These are phyloP conservation scores for Veloporphyrellus conicus DNA, from an alignment of 1,284 basidiomycete species.

Conservation along the genomic window DNA sequence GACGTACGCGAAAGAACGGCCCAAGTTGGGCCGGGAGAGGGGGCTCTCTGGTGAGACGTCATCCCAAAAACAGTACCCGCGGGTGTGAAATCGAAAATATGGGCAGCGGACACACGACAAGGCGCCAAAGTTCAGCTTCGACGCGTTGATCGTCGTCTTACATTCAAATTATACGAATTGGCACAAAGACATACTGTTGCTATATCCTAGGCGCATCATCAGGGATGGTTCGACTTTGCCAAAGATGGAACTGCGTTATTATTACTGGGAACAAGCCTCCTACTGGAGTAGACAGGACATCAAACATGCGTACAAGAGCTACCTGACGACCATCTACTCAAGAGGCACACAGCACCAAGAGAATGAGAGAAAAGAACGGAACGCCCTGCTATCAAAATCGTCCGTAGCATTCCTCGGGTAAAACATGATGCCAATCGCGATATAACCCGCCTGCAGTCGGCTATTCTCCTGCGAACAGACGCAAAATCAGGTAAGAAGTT, in stretches of 20 bases:
- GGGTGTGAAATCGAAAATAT: not conserved
- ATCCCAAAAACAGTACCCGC: conserved; percentile 1
- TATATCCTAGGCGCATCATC: not conserved
- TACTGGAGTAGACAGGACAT: not conserved
- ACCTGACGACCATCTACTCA: too few species aligned
- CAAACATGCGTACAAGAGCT: too few species aligned
- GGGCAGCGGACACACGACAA: not conserved
- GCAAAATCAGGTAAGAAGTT: conserved; percentile 71
- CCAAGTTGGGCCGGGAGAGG: conserved; percentile 29
- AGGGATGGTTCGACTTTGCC: not conserved
- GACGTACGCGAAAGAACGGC: conserved; percentile 25
- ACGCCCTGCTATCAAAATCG: conserved; percentile 5
- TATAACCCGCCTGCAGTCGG: too few species aligned
- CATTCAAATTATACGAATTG: not conserved
- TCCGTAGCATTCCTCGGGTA: not conserved
- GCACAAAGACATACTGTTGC: too few species aligned
- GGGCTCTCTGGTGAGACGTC: not conserved
- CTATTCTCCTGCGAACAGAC: conserved; percentile 81
- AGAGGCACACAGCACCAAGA: too few species aligned
- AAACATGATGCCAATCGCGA: too few species aligned
- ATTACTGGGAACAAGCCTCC: not conserved
- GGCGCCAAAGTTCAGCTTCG: not conserved
- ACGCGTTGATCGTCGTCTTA: not conserved
- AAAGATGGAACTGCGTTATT: not conserved
- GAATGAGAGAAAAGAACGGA: too few species aligned